A percentile compares a stretch with the other conserved stretches of the same genome.
Conservation (phyloP, 768 basidiomycete species). For the Leccinum arenicola region DNA sequence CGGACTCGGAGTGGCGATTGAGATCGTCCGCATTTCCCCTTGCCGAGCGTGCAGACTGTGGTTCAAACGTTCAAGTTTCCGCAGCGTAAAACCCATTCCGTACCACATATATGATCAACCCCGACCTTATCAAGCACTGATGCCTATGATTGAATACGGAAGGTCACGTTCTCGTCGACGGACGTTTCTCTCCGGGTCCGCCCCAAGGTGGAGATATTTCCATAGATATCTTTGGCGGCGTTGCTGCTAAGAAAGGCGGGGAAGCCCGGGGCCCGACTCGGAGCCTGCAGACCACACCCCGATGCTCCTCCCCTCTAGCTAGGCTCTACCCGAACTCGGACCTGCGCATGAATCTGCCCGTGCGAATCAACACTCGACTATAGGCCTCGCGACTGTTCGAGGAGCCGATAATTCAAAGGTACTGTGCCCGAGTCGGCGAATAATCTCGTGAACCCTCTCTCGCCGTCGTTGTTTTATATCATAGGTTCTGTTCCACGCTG, state of each 20-base stretch:
- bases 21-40: too few species aligned
- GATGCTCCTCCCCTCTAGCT: constrained; percentile 14
- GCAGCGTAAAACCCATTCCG: constrained; percentile 73
- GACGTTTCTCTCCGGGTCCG: constrained; percentile 74
- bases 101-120: constrained; percentile 80
- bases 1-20: too few species aligned
- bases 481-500: constrained; percentile 88
- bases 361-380: constrained; percentile 67
- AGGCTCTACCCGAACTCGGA: constrained; percentile 12
- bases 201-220: constrained; percentile 38
- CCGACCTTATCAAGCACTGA: constrained; percentile 64
- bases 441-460: constrained; percentile 95
- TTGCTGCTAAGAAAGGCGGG: constrained; percentile 77
- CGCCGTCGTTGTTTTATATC: constrained; percentile 88
- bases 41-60: too few species aligned
- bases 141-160: constrained; percentile 27
- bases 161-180: constrained; percentile 82
- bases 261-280: constrained; percentile 43
- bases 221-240: constrained; percentile 83
- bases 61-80: background rate
- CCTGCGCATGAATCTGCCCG: constrained; percentile 54
- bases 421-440: constrained; percentile 84
- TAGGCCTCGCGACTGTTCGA: constrained; percentile 54
- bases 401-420: constrained; percentile 71
- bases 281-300: constrained; percentile 23